phyloP scores from a whole-genome alignment of 2,329 filamentous ascomycete genomes.

The Balansia obtecta region DNA sequence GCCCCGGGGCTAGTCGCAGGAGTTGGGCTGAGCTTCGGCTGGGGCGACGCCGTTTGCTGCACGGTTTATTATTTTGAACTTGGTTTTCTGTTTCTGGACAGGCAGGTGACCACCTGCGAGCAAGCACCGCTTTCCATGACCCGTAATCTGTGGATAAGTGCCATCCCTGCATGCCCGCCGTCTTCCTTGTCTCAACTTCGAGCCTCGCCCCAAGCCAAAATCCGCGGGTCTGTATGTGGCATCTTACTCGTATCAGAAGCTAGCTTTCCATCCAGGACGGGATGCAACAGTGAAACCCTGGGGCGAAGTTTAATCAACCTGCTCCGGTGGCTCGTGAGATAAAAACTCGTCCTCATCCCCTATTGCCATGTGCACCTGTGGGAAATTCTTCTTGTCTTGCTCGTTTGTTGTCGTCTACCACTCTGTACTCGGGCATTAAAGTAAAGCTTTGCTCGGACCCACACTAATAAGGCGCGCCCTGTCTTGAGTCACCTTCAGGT shows the following conservation, averaged over 20 bases:
- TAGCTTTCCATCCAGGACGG: neutral
- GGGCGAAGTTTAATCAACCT: slow-evolving; percentile 1
- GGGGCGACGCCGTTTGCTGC: neutral
- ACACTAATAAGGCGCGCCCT: neutral
- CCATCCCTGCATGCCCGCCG: slow-evolving; percentile 1
- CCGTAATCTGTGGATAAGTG: neutral
- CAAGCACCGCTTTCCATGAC: slow-evolving; percentile 1
- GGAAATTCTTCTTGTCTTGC: too few relatives aligned
- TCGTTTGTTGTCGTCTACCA: slow-evolving; percentile 1
- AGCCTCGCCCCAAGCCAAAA: neutral
- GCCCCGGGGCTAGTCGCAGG: neutral
- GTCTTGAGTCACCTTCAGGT: neutral
- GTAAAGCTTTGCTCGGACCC: neutral
- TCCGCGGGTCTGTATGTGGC: neutral
- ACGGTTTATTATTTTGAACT: neutral
- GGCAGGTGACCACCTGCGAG: neutral
- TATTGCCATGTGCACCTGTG: neutral
- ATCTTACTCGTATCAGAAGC: neutral
- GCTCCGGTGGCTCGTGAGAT: slow-evolving; percentile 5
- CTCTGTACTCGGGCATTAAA: slow-evolving; percentile 1
- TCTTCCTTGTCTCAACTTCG: slow-evolving; percentile 1
- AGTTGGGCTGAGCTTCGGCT: neutral
- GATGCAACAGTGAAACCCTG: slow-evolving; percentile 3
- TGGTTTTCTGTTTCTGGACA: neutral
- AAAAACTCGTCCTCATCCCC: slow-evolving; percentile 6